Evolutionary conservation across 352 stramenopile genomes (phyloP), one percentile per base, ranked within the genome.

Genomic region (Phytopythium sindhum): DNA sequence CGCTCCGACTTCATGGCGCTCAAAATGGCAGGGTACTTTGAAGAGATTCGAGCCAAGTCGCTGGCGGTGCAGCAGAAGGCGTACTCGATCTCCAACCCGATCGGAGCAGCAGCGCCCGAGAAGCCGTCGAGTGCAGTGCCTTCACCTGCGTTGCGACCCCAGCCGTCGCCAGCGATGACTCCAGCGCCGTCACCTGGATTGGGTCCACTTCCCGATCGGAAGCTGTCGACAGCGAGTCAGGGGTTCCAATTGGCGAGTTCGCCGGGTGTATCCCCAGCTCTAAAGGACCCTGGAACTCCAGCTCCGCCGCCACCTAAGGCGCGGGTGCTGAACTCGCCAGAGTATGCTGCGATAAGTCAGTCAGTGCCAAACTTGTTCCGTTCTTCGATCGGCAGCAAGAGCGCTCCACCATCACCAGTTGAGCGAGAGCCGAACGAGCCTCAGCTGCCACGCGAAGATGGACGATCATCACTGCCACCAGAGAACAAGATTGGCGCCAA

Each of bases 21-120:
- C 23, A 89, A 91, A 37, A 95, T 95, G 80, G 80, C 79, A 12
- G 82, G 78, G 21, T 95, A 95, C 66, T 95, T 95, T 77, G 86
- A 95, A 74, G 84, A 95, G 60, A 90, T 95, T 21, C 82, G 86
- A 23, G 80, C 81, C 28, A 95, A 95, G 70, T 91, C 82, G 33
- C 72, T 90, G 42, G 84, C 84, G 51, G 78, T 93, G 19, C 84
- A 93, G 61, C 78, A 83, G 15, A 84, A 86, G 28, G 86, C 88
- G 44, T 86, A 88, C 47, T 73, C 77, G 12, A 70, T 84, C 26
- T 75, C 78, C 48, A 84, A 72, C 47, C 72, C 72, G 61, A 71
- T 57, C 8, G 41, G 52, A 10, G 14, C 58, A 41, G 37, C 63
- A 31, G 60, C 44, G 1, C 42, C 57, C 5, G 39, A 51, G 2